Base-by-base conservation (phyloP, 2,329 filamentous ascomycete genomes). In the Aspergillus sp. region DNA sequence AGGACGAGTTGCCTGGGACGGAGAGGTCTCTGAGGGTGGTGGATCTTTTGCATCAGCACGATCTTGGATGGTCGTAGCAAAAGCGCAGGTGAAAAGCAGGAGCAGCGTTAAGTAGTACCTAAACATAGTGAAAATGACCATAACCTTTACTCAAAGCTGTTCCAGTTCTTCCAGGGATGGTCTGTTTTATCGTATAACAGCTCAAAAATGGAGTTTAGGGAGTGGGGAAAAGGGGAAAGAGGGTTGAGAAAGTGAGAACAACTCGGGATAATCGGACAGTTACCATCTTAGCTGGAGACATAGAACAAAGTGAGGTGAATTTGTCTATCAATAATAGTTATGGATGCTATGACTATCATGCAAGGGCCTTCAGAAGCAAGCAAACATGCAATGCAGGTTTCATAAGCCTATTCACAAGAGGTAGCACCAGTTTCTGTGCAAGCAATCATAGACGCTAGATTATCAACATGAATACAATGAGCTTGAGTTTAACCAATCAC, bases 1-100 rank as follows among this genome's bases (percentile, higher is more conserved):
- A 41, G 55, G 52, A 33, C 57, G 33, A 15, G 55, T 62, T 23
- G 52, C 48, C 12, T 23, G 33, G 37, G 44, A 39, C 7, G 58
- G 60, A 31, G 45, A 25, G 3, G 48, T 46, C 23, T 61, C 55
- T 8, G 43, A 37, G 12, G 55, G 46, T 11, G 46, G 46, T 15
- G 12, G 15, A 48, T 48, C 46, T 12, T 43, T 48, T 12, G 14
- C 37, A 12, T 25, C n/a, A 12, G 25, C n/a, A 48, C 19, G 15
- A 12, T 31, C 8, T 11, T 35, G 19, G 41, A 14, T 44, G 41
- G 12, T 43, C 27, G 40, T 19, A 9, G 40, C 40, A 19, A 43
- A 43, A 19, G 12, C 40, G 21, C n/a, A 43, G 17, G n/a, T 11
- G n/a, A 43, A 19, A 19, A 43, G 45, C 23, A 35, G 19, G 5